Base-by-base conservation (phyloP, 2,329 filamentous ascomycete genomes). In the Colletotrichum sp. region DNA sequence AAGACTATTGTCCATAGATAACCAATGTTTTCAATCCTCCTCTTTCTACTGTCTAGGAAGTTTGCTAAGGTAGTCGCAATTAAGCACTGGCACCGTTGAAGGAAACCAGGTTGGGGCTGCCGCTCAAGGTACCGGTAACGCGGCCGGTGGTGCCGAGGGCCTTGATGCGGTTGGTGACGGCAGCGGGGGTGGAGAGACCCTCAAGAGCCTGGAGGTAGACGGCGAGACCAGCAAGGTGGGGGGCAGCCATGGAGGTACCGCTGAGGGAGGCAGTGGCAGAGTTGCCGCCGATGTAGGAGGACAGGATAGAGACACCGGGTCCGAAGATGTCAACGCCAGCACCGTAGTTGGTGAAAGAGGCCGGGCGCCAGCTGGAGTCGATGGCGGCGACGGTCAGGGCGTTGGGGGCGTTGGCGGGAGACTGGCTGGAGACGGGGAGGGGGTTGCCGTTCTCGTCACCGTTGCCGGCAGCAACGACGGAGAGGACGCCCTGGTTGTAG, bases 231-330 rank as follows among this genome's bases (percentile, higher is more conserved):
- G 90, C 86, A 69, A 93, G 86, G 80, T 93, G 91, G 0, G 92
- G 92, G 5, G 87, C 85, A 3, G 92, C 90, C 91, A 93, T 93
- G 44, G 88, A 91, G 8, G 92, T 93, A 39, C 92, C 92, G 16
- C 86, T 89, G 79, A 92, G 86, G 32, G 80, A 86, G 64, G 84
- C 84, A n/a, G 81, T 88, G 28, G 89, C 86, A 8, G 80, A 84
- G 49, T 75, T 85, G 77, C 81, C 79, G 34, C 85, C 84, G 68
- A 85, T 86, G 85, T 86, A 91, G 3, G 90, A 81, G 57, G 87
- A 89, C 16, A 87, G 80, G 66, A 91, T 82, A 59, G 78, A 77
- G 6, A 85, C 83, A 12, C 90, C 90, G 3, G 90, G 88, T 1
- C 89, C 90, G 70, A 89, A 89, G 77, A 92, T 80, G 77, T 91